These are phyloP conservation scores for Cyclotella choctawhatcheeana DNA, from an alignment of 108 stramenopile species.

Conservation along the genomic window DNA sequence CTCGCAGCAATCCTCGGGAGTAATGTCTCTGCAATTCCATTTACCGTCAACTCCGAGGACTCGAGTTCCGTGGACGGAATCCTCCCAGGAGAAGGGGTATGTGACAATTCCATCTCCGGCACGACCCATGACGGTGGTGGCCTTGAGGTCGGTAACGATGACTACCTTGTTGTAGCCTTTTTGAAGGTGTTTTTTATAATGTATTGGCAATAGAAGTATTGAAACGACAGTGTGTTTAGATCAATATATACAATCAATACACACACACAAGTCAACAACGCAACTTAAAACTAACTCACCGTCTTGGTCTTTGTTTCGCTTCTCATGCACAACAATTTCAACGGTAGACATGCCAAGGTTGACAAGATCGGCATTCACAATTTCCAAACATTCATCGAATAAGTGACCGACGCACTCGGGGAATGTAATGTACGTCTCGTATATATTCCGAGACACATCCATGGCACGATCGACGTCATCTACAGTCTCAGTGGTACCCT, in stretches of 20 bases:
- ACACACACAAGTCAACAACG: not conserved
- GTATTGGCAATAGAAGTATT: no score
- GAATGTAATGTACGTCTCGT: slow-evolving; percentile 36
- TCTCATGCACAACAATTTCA: slow-evolving; percentile 39
- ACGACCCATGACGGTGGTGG: slow-evolving; percentile 20
- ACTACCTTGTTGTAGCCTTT: slow-evolving; percentile 46
- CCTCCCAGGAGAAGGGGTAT: slow-evolving; percentile 43
- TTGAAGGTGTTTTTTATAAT: no score
- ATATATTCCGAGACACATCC: slow-evolving; percentile 23
- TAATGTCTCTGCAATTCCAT: slow-evolving; percentile 27
- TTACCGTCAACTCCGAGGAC: slow-evolving; percentile 42
- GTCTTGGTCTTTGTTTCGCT: slow-evolving; percentile 29
- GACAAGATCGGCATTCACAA: slow-evolving; percentile 10
- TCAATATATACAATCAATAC: not conserved
- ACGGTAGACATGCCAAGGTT: slow-evolving; percentile 19
- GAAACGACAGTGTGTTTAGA: not conserved
- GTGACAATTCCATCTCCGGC: slow-evolving; percentile 32
- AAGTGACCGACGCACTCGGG: slow-evolving; percentile 32
- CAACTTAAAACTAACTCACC: not conserved
- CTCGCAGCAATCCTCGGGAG: slow-evolving; percentile 35
- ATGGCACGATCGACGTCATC: slow-evolving; percentile 30
- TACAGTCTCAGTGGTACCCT: not conserved
- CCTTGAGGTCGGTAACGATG: slow-evolving; percentile 24
- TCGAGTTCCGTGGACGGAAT: slow-evolving; percentile 10
- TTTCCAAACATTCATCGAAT: slow-evolving; percentile 26